Evolutionary conservation across 2,329 filamentous ascomycete species (phyloP), one percentile per base, ranked within the genome.

Genomic region (Nannizziopsis arthrosporioides): DNA sequence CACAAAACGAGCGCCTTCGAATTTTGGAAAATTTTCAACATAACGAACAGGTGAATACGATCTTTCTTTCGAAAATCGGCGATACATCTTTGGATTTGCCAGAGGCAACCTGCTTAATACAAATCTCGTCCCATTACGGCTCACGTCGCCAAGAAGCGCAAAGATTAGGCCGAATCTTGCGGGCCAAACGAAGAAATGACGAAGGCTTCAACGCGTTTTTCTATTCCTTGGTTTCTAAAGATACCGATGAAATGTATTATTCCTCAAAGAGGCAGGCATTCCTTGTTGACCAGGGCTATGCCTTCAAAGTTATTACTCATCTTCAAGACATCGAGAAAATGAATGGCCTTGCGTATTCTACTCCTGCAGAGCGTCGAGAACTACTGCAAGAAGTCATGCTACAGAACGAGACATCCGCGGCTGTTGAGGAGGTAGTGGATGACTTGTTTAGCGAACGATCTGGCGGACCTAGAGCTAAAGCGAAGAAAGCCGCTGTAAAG

Each of bases 181-280:
- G 92, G 67, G 92, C 92, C 11, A 98, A 98, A 69, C 80, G 92
- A 14, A 78, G 92, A 63, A 96, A 95, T 58, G 92, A 98, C 57
- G 92, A 96, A 64, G 92, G 92, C 6, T 98, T 98, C 67, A 98
- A 98, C 62, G 92, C 92, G 0, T 98, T 96, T 67, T 98, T 98
- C 72, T 98, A 98, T 69, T 94, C 87, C 0, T 76, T 98, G 0
- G 92, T 98, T 2, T 94, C 86, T 5, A 96, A 96, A 64, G 92
- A 98, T 62, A 98, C 92, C 0, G 83, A 89, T 53, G 92, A 98
- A 65, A 96, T 98, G 90, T 92, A 82, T 63, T 98, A 94, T 65
- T 95, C 90, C 0, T 89, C 88, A 3, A 96, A 95, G 67, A 79
- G 92, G 8, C 92, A 98, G 66, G 90, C 92, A 1, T 98, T 98